Evolutionary conservation across 805 yeast species (phyloP).

Genomic region (Suhomyces kilbournensis): DNA sequence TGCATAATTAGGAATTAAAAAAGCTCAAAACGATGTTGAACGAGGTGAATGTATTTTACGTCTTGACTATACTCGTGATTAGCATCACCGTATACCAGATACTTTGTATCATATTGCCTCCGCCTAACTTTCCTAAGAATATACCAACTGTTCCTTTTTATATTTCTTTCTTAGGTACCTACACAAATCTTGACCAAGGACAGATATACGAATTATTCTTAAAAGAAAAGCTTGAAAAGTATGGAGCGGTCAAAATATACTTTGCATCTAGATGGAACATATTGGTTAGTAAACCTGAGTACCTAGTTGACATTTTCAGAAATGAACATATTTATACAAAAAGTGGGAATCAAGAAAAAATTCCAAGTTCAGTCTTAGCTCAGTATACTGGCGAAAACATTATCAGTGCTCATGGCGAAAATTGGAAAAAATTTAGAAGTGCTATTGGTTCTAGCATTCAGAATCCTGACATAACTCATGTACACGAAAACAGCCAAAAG

Average conservation of each 20-base stretch:
- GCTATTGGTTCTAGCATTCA: constrained; percentile 48
- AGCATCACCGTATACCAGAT: neutral
- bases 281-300: constrained; percentile 48
- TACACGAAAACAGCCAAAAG: constrained; percentile 33
- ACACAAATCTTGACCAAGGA: constrained; percentile 46
- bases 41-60: neutral
- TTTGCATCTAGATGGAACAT: constrained; percentile 64
- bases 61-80: neutral
- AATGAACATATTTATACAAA: constrained; percentile 52
- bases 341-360: constrained; percentile 59
- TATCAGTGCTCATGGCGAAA: constrained; percentile 54
- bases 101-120: constrained; percentile 37
- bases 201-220: constrained; percentile 44
- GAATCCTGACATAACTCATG: constrained; percentile 42
- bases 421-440: constrained; percentile 49
- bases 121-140: constrained; percentile 47
- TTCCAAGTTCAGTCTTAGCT: constrained; percentile 53
- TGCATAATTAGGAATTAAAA: neutral
- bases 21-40: neutral
- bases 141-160: constrained; percentile 64
- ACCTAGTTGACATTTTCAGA: constrained; percentile 43
- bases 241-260: constrained; percentile 58
- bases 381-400: constrained; percentile 59
- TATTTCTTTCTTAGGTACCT: constrained; percentile 47
- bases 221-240: constrained; percentile 42